Base-by-base conservation (phyloP, 192 early-diverging fungal genomes). In the Coemansia sp. region DNA sequence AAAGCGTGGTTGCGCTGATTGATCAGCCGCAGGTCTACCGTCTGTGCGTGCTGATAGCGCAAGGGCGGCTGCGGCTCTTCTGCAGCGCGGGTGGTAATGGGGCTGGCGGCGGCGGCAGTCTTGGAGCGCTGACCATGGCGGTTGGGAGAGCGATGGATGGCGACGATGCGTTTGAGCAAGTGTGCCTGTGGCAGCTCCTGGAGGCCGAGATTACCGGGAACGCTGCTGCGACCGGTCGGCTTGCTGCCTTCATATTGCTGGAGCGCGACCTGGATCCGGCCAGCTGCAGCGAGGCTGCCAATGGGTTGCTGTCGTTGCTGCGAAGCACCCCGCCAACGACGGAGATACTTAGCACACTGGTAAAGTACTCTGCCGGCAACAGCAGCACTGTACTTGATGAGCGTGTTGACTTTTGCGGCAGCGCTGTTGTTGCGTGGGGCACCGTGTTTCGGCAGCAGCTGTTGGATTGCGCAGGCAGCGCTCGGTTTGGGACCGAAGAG, bases 141-240 rank as follows among this genome's bases (percentile, higher is more conserved):
- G 52, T 84, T 2, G 70, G 71, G 0, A 49, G 48, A 5, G 79
- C 76, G 5, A 56, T 86, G 45, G 83, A 85, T 0, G 70, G 54
- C 53, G 66, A 81, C 62, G 86, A 80, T 21, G 75, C 81, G 5
- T 89, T 80, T 54, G 86, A 89, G 48, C 87, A 87, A 41, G 73
- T 87, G 56, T 86, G 85, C 42, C 37, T 89, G 42, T 89, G 87
- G 87, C 85, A 89, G 61, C 39, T 89, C 52, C 39, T 85, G 3
- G 58, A 47, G 0, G 82, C 84, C 0, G 87, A 87, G 59, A 9
- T 84, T 2, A 61, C 67, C 7, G 87, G 77, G 8, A 65, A 74
- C 12, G 5, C 58, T 7, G 26, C 18, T 2, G 62, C 69, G 0
- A 64, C 72, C 11, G n/a, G 37, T 0, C 16, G 10, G 1, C 37